Conservation (phyloP, 345 rosid species). For the Psidium friedrichsthalianum region DNA sequence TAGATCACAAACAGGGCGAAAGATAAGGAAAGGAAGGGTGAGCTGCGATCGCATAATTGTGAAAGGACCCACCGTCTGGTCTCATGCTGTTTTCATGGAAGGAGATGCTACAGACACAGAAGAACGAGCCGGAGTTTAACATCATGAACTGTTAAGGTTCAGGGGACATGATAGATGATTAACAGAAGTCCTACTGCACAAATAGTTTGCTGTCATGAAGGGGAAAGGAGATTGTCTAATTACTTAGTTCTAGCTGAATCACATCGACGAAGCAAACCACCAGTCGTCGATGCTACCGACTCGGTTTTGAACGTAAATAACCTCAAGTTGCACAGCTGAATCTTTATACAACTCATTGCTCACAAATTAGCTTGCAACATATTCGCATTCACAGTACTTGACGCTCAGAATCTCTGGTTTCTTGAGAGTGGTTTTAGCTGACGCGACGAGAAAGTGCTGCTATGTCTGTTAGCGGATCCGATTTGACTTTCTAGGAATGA, state of each 20-base stretch:
- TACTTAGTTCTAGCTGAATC: neutral
- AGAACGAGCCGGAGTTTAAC: accelerated
- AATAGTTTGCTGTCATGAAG: neutral
- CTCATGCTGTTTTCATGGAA: neutral
- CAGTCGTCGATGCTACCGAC: neutral
- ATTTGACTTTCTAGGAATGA: neutral
- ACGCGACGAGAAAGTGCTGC: neutral
- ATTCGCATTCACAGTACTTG: neutral
- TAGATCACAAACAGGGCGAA: neutral
- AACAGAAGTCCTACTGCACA: too few relatives aligned
- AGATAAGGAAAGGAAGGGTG: neutral
- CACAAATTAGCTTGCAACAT: neutral
- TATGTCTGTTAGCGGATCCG: neutral
- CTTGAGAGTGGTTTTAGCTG: neutral
- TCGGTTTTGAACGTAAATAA: neutral
- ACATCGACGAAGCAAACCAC: neutral
- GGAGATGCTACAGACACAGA: neutral
- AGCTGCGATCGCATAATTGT: neutral
- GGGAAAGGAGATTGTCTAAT: neutral
- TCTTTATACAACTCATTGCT: neutral
- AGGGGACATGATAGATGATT: neutral
- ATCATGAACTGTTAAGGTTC: neutral
- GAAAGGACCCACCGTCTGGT: neutral
- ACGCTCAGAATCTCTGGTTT: neutral
- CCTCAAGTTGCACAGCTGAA: neutral